Evolutionary conservation across 2,329 filamentous ascomycete species (phyloP), one percentile per base, ranked within the genome.

Genomic region (Basipetospora sp.): DNA sequence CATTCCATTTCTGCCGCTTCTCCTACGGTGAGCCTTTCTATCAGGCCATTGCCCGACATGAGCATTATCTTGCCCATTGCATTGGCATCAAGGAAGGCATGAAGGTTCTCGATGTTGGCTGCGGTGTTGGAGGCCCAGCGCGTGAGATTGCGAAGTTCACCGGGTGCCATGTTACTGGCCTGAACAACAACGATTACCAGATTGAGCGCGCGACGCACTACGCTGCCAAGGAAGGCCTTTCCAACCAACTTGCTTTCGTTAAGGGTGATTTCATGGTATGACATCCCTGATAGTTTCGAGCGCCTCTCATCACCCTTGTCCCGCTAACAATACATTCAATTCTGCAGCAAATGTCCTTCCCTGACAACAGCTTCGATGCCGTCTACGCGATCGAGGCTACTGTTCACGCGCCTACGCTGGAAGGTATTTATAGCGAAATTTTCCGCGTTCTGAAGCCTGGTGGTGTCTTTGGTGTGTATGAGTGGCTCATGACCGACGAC

Each of bases 101-200:
- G 78, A 82, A 75, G 53, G 88, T 96, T 14, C 69, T 98, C 20
- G 90, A 98, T 53, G 90, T 98, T 42, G 90, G 90, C 43, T 98
- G 90, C 53, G 90, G 90, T 71, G 86, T 96, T 39, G 90, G 90
- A 51, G 90, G 90, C 33, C 90, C 90, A 16, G 90, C 88, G 5
- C 76, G 87, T 44, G 87, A 96, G 66, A 96, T 98, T 51, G 84
- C 83, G 63, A 92, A 92, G 64, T 98, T 98, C 64, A 80, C 84
- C 9, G 88, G 83, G 43, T 80, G 75, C 50, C 85, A 94, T 50
- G 73, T 96, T 45, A 80, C 85, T 17, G 90, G 90, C 31, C 64
- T 96, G 57, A 98, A 96, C 76, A 96, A 94, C 76, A 96, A 96
- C 62, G 85, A 94, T 64, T 98, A 98, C 68, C 90, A 96, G 65